Evolutionary conservation across 169 alveolate species (phyloP).

Genomic region (Fabrea salina): DNA sequence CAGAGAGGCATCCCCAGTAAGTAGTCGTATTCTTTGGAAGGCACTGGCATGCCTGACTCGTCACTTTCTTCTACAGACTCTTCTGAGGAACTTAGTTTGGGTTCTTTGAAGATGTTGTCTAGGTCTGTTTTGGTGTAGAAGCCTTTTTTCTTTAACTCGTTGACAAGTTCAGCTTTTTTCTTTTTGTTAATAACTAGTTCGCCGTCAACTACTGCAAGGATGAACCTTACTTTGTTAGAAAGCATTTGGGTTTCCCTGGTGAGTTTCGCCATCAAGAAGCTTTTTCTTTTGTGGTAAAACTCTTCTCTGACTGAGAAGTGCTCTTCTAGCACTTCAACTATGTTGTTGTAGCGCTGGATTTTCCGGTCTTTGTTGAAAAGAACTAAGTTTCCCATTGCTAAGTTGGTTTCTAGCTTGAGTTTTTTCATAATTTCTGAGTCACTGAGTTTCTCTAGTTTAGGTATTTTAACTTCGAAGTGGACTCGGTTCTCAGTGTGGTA

Average conservation of each 20-base stretch:
- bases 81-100: not conserved
- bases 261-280: slow-evolving; percentile 66
- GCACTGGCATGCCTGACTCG: not conserved
- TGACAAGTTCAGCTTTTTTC: slow-evolving; percentile 59
- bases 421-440: slow-evolving; percentile 59
- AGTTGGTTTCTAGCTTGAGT: slow-evolving; percentile 63
- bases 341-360: slow-evolving; percentile 58
- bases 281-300: slow-evolving; percentile 76
- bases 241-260: slow-evolving; percentile 67
- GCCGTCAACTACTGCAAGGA: slow-evolving; percentile 68
- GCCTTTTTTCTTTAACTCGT: slow-evolving; percentile 50
- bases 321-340: slow-evolving; percentile 71
- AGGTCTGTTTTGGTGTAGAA: slow-evolving; percentile 59
- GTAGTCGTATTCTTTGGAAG: slow-evolving; percentile 78
- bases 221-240: slow-evolving; percentile 79
- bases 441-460: slow-evolving; percentile 40
- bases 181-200: slow-evolving; percentile 68
- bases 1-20: slow-evolving; percentile 72
- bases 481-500: slow-evolving; percentile 80
- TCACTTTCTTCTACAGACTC: slow-evolving; percentile 39
- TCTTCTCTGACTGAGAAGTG: slow-evolving; percentile 70
- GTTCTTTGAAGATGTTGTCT: slow-evolving; percentile 48
- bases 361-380: slow-evolving; percentile 70
- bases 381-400: slow-evolving; percentile 72
- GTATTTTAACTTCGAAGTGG: slow-evolving; percentile 62